Evolutionary conservation across 2,329 filamentous ascomycete genomes (phyloP).

Genomic region (Fusarium heterosporum): DNA sequence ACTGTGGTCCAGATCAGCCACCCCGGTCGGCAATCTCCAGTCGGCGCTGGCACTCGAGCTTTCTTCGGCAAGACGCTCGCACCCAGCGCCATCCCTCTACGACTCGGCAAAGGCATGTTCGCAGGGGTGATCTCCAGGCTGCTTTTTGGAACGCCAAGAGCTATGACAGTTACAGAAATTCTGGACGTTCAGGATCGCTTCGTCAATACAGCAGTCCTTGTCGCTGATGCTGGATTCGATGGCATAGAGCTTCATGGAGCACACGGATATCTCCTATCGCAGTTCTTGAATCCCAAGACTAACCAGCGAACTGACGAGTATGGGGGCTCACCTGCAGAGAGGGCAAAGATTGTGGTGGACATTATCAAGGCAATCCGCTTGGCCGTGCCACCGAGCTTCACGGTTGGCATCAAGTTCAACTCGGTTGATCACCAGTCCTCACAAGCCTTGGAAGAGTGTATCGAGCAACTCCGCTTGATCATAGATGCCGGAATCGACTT

Average conservation of each 20-base stretch:
- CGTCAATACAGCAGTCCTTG: background rate
- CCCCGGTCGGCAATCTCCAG: background rate
- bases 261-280: background rate
- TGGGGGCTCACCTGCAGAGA: background rate
- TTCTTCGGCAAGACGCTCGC: background rate
- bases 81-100: background rate
- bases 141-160: background rate
- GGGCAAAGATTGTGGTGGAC: background rate
- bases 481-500: background rate
- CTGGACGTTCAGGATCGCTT: background rate
- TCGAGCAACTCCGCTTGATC: background rate
- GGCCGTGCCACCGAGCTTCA: background rate
- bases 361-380: background rate
- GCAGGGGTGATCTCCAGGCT: background rate
- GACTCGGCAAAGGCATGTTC: background rate
- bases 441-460: background rate
- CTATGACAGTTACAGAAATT: background rate
- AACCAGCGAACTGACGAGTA: background rate
- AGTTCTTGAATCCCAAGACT: background rate
- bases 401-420: background rate
- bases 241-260: constrained; percentile 1
- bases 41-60: background rate
- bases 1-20: constrained; percentile 1
- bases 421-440: background rate
- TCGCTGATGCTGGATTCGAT: background rate